These are phyloP conservation scores for Boletus huronensis DNA, from an alignment of 768 basidiomycete genomes.

Conservation along the genomic window DNA sequence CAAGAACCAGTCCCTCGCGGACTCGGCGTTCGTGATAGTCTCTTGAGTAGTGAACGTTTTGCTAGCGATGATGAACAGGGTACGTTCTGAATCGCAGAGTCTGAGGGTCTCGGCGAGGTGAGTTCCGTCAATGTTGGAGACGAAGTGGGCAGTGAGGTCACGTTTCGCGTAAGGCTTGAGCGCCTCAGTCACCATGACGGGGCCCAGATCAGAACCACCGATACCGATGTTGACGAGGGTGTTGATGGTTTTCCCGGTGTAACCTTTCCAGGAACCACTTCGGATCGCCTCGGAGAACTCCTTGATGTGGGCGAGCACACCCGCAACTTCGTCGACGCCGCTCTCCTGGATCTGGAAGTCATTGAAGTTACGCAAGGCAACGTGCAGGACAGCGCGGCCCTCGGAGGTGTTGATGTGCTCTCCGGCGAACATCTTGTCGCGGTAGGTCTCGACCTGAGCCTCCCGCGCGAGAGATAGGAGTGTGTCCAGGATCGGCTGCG, in stretches of 20 bases:
- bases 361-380: slow-evolving; percentile 81
- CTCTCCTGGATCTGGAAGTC: slow-evolving; percentile 77
- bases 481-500: slow-evolving; percentile 71
- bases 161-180: slow-evolving; percentile 91
- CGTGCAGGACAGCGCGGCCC: slow-evolving; percentile 93
- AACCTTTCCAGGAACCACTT: slow-evolving; percentile 91
- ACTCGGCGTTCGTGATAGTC: slow-evolving; percentile 98
- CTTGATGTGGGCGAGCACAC: slow-evolving; percentile 88
- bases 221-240: slow-evolving; percentile 99
- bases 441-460: slow-evolving; percentile 76
- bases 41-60: slow-evolving; percentile 99
- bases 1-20: slow-evolving; percentile 94
- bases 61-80: slow-evolving; percentile 96
- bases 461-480: slow-evolving; percentile 82
- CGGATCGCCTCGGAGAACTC: slow-evolving; percentile 83
- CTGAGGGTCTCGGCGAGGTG: slow-evolving; percentile 88
- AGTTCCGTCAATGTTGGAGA: slow-evolving; percentile 98
- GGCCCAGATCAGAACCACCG: slow-evolving; percentile 96
- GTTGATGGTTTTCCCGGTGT: slow-evolving; percentile 92
- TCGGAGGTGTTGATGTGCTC: slow-evolving; percentile 99
- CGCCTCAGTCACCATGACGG: slow-evolving; percentile 99
- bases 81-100: slow-evolving; percentile 82
- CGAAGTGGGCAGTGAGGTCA: slow-evolving; percentile 83
- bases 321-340: slow-evolving; percentile 78
- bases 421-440: slow-evolving; percentile 93